Conservation (phyloP, 495 filamentous ascomycete species). For the Bacidia rubella region DNA sequence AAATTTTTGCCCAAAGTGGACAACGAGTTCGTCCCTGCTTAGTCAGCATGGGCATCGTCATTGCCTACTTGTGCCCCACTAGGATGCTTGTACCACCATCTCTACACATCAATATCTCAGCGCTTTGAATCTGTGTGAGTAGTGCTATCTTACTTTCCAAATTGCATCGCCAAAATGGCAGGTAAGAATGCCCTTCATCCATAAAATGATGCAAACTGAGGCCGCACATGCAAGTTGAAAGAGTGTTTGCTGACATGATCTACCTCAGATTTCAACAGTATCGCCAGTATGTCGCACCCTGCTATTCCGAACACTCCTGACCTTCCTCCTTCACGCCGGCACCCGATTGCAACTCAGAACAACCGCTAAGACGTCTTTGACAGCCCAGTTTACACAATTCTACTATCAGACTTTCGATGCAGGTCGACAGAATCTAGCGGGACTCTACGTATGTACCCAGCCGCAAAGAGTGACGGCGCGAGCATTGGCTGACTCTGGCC, state of each 20-base stretch:
- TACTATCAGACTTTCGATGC: conserved; percentile 85
- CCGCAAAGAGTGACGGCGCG: too few species aligned
- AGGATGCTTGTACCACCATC: too few species aligned
- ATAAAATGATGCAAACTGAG: neutral
- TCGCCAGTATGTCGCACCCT: conserved; percentile 49
- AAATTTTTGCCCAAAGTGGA: neutral
- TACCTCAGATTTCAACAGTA: conserved; percentile 33
- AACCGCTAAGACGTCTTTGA: neutral
- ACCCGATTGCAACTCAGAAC: neutral
- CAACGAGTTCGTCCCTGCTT: neutral
- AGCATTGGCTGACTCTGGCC: neutral
- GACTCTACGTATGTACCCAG: conserved; percentile 59
- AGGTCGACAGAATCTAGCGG: conserved; percentile 39
- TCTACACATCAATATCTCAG: too few species aligned
- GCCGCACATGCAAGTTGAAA: neutral
- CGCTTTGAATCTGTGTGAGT: too few species aligned
- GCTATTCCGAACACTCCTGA: neutral
- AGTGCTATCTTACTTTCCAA: too few species aligned
- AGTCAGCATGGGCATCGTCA: neutral
- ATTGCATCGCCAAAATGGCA: neutral
- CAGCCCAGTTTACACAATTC: conserved; percentile 72
- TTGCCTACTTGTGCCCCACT: too few species aligned
- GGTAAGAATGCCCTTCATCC: neutral
- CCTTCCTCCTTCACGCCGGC: too few species aligned
- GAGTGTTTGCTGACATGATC: neutral